A percentile compares a stretch with the other conserved stretches of the same genome.
These are phyloP conservation scores for Dicorynia guianensis DNA, from an alignment of 306 rosid species.

Conservation along the genomic window DNA sequence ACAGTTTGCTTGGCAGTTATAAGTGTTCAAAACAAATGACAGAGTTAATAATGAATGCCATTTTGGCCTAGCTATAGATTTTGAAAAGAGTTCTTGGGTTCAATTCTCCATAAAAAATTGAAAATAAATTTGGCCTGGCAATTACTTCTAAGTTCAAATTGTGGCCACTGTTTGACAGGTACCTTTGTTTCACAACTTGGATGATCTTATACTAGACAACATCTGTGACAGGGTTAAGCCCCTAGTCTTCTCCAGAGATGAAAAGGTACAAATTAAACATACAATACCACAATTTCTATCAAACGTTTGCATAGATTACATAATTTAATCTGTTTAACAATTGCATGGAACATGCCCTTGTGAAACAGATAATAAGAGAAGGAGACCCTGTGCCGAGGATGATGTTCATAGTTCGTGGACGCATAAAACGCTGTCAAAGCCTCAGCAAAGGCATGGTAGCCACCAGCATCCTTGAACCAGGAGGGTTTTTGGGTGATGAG, in stretches of 20 bases:
- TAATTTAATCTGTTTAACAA: neutral
- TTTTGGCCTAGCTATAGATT: neutral
- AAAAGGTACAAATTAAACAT: constrained; percentile 66
- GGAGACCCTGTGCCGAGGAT: constrained; percentile 95
- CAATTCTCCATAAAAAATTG: no score
- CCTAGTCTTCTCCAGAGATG: constrained; percentile 85
- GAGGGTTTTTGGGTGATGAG: constrained; percentile 92
- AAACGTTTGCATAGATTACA: neutral
- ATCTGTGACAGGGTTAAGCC: constrained; percentile 92
- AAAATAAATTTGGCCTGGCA: neutral
- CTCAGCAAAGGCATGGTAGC: constrained; percentile 96
- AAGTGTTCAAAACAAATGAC: neutral
- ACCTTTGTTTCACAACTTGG: constrained; percentile 90
- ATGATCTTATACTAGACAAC: constrained; percentile 94
- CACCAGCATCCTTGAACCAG: constrained; percentile 79
- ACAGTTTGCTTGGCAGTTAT: constrained; percentile 5
- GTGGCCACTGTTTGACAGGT: constrained; percentile 58
- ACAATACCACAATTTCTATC: constrained; percentile 2
- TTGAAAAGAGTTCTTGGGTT: no score
- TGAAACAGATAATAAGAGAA: constrained; percentile 85
- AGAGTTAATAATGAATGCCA: neutral
- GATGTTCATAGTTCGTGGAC: constrained; percentile 85
- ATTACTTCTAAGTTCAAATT: neutral
- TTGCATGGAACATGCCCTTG: neutral
- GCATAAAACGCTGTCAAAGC: constrained; percentile 71